Evolutionary conservation across 805 yeast genomes (phyloP).

Genomic region (Metschnikowia baotianmanensis): DNA sequence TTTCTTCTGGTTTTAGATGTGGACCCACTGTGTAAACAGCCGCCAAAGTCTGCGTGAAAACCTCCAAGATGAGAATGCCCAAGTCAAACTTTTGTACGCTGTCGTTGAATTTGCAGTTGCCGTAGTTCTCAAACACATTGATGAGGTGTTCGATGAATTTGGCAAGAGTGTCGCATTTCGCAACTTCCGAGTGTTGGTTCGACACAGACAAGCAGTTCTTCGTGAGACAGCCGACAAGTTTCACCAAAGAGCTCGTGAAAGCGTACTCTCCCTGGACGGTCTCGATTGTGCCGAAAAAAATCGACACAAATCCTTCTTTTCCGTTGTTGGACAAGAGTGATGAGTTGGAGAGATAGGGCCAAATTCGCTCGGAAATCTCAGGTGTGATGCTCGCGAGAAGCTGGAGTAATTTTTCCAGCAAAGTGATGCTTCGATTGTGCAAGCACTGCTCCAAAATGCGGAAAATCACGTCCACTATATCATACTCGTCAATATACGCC

Average conservation of each 20-base stretch:
- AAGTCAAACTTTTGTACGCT: conserved; percentile 59
- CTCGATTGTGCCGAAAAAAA: conserved; percentile 70
- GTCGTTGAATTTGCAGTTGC: conserved; percentile 62
- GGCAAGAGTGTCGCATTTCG: conserved; percentile 54
- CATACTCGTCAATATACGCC: conserved; percentile 52
- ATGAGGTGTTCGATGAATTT: conserved; percentile 55
- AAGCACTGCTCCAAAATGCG: conserved; percentile 68
- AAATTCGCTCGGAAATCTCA: conserved; percentile 62
- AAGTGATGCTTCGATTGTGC: conserved; percentile 48
- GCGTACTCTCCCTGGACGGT: conserved; percentile 63
- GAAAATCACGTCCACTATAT: conserved; percentile 59
- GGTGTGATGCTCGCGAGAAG: conserved; percentile 49
- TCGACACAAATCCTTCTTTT: conserved; percentile 61
- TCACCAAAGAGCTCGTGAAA: conserved; percentile 61
- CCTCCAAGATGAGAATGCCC: conserved; percentile 51
- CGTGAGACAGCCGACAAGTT: conserved; percentile 52
- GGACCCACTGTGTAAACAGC: conserved; percentile 55
- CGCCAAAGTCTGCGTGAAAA: conserved; percentile 54
- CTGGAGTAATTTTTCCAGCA: conserved; percentile 45
- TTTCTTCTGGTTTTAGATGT: conserved; percentile 30
- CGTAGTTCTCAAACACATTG: conserved; percentile 71
- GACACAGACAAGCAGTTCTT: conserved; percentile 45
- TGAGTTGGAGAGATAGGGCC: conserved; percentile 75
- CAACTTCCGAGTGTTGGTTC: conserved; percentile 28
- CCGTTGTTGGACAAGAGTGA: conserved; percentile 57